phyloP scores from a whole-genome alignment of 2,329 filamentous ascomycete species.

The Pseudomassariella vexata region DNA sequence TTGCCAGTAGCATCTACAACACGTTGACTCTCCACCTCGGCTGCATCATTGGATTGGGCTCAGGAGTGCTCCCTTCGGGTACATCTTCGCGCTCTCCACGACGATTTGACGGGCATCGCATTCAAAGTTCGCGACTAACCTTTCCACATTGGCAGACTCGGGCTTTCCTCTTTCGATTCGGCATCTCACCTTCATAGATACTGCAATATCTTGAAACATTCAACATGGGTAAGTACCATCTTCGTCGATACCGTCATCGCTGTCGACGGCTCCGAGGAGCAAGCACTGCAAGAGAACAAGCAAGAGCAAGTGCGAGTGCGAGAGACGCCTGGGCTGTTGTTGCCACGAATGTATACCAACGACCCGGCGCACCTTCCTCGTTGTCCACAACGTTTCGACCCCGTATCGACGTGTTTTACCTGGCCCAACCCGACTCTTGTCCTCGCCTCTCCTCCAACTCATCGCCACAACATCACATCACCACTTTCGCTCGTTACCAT shows the following conservation, averaged over 20 bases:
- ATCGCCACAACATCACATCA: conserved; percentile 14
- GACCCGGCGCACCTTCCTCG: conserved; percentile 5
- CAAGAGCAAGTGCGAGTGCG: too few species aligned
- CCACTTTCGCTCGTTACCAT: conserved; percentile 17
- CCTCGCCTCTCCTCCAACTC: conserved; percentile 1
- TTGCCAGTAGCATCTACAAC: not conserved
- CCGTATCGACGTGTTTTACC: conserved; percentile 7
- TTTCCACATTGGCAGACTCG: conserved; percentile 16
- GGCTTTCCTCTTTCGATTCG: conserved; percentile 15
- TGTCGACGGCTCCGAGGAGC: conserved; percentile 12
- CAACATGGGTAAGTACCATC: conserved; percentile 41
- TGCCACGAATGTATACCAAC: conserved; percentile 10
- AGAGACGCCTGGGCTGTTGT: conserved; percentile 12
- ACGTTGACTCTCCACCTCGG: not conserved
- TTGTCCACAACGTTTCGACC: conserved; percentile 1
- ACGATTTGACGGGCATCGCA: conserved; percentile 1
- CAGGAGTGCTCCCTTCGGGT: conserved; percentile 8
- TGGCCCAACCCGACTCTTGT: conserved; percentile 8
- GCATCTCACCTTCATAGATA: conserved; percentile 18
- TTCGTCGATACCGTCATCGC: conserved; percentile 16
- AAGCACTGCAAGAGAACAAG: conserved; percentile 17
- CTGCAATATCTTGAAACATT: conserved; percentile 24
- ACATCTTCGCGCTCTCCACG: conserved; percentile 6
- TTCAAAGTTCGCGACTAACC: conserved; percentile 22
- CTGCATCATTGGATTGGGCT: not conserved